These are phyloP conservation scores for Leccinum angustisporum DNA, from an alignment of 1,284 basidiomycete genomes.

Conservation along the genomic window DNA sequence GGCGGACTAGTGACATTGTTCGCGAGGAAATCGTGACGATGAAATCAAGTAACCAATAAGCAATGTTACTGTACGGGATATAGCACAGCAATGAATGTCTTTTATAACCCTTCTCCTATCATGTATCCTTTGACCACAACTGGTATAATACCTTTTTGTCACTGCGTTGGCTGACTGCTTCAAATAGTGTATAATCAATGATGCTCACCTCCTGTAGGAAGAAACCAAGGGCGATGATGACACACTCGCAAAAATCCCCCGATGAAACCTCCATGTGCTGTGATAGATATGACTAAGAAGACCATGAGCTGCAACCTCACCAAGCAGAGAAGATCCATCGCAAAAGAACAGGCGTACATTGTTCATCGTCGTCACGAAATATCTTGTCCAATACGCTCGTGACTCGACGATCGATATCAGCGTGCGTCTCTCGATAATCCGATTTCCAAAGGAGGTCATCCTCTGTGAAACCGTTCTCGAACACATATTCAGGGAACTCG, in stretches of 20 bases:
- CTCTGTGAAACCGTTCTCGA: constrained; percentile 71
- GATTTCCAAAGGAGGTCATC: constrained; percentile 45
- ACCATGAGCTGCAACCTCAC: background rate
- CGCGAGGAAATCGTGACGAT: background rate
- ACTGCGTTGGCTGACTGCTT: background rate
- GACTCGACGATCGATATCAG: constrained; percentile 8
- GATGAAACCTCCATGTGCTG: constrained; percentile 60
- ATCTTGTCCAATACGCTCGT: constrained; percentile 4
- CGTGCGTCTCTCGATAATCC: constrained; percentile 10
- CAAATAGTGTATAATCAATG: background rate
- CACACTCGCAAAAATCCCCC: constrained; percentile 48
- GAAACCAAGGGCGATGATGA: constrained; percentile 40
- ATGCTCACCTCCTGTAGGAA: constrained; percentile 61
- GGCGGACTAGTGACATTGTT: background rate
- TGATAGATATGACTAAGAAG: constrained; percentile 55
- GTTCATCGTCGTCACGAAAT: constrained; percentile 4
- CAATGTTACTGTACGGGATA: background rate
- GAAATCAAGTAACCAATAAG: background rate
- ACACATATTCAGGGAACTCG: constrained; percentile 58
- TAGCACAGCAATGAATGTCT: background rate
- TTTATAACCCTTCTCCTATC: background rate
- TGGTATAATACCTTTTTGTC: constrained; percentile 8
- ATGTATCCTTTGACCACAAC: constrained; percentile 6
- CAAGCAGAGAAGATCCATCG: background rate
- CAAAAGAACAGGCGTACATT: constrained; percentile 3